Evolutionary conservation across 2,329 filamentous ascomycete genomes (phyloP).

Genomic region (Sarocladium oryzae): DNA sequence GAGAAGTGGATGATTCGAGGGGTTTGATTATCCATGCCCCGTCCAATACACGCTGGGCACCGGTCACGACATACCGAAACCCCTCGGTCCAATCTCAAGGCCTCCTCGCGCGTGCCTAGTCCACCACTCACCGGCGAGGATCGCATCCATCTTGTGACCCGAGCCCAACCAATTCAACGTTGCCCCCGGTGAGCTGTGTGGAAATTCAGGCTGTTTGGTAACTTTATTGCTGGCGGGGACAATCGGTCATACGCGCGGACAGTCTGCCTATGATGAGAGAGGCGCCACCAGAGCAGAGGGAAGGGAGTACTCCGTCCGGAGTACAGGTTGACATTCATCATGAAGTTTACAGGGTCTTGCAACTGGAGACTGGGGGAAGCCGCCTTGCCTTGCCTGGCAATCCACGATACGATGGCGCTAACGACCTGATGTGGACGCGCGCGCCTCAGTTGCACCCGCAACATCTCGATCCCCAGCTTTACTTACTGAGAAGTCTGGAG

Average conservation of each 20-base stretch:
- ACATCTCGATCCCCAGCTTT: neutral
- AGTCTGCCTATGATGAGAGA: neutral
- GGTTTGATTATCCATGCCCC: neutral
- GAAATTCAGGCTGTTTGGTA: too few relatives aligned
- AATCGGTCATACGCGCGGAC: too few relatives aligned
- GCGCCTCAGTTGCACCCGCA: neutral
- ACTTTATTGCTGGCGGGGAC: too few relatives aligned
- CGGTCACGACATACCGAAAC: neutral
- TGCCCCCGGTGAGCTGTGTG: neutral
- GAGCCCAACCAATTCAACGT: neutral
- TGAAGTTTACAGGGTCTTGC: conserved; percentile 3
- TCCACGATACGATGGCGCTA: conserved; percentile 8
- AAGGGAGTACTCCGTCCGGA: too few relatives aligned
- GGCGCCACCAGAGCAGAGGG: neutral
- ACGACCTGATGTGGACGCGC: neutral
- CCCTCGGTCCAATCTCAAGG: neutral
- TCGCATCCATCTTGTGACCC: neutral
- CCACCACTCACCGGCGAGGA: conserved; percentile 7
- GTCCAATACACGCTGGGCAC: neutral
- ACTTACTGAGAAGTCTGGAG: neutral
- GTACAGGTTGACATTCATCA: neutral
- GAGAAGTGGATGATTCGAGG: neutral
- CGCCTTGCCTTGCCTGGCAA: conserved; percentile 4
- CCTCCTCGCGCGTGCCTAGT: neutral
- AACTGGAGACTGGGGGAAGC: conserved; percentile 6